Base-by-base conservation (phyloP, 495 filamentous ascomycete species). In the Halenospora varia region DNA sequence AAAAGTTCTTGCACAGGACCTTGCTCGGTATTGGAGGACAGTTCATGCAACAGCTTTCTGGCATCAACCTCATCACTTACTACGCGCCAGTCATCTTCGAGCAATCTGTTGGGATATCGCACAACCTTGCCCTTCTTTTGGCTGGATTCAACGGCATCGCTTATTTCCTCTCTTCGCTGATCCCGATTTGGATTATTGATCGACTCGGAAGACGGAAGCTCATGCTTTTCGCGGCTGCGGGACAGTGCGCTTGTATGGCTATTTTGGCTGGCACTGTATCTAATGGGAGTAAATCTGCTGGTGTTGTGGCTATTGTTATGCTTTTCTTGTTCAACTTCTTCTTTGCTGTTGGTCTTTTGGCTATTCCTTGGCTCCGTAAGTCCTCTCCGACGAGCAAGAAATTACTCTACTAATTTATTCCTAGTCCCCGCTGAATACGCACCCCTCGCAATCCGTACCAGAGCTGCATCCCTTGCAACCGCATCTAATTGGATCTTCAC, bases 1-100 rank as follows among this genome's bases (percentile, higher is more conserved):
- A 77, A 63, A 80, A 82, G 25, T 71, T 80, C 23, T 58, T 72
- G 51, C 70, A 81, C 41, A 75, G n/a, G n/a, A n/a, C 81, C 19
- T 52, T 77, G 41, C 72, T 85, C 9, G 78, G 80, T 1, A 78
- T 75, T 60, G 71, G 71, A 40, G 72, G 78, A 29, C 70, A 82
- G 64, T 71, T 77, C 58, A 75, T 78, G 75, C 73, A 81, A 61
- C 75, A 81, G 47, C 60, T 70, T 54, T 65, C 62, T 10, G 82
- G 82, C 10, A 71, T 77, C 51, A 83, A 81, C 52, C 68, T 83
- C 61, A 71, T 84, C 42, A 80, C 75, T 48, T 80, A 80, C 52
- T 82, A 79, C 66, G 71, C 76, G 13, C 78, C 81, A 20, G 70
- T 73, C 17, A 73, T 87, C 19, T 82, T 81, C 49, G 70, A 75